Conservation (phyloP, 495 filamentous ascomycete species). For the Cercophora newfieldiana region DNA sequence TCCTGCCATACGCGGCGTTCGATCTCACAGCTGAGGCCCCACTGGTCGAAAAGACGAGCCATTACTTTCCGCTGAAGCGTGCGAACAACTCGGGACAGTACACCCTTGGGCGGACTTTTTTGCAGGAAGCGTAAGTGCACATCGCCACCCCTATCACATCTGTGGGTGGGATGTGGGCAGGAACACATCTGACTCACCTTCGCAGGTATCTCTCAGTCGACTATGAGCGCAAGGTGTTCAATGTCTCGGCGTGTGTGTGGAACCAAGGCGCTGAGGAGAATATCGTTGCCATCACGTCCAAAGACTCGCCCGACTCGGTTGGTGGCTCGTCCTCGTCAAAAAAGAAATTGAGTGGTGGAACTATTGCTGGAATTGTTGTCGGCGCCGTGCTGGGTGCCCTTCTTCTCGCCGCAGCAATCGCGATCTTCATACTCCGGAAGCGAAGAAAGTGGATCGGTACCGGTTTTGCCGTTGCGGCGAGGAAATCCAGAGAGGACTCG, state of each 20-base stretch:
- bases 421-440: conserved; percentile 28
- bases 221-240: conserved; percentile 49
- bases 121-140: conserved; percentile 52
- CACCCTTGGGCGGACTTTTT: conserved; percentile 55
- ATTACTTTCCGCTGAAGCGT: conserved; percentile 56
- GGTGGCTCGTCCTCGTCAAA: background rate
- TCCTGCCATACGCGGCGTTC: conserved; percentile 55
- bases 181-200: background rate
- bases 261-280: conserved; percentile 34
- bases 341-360: conserved; percentile 29
- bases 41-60: conserved; percentile 34
- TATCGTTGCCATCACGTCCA: conserved; percentile 36
- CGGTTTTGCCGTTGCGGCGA: conserved; percentile 21
- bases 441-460: conserved; percentile 26
- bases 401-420: conserved; percentile 23
- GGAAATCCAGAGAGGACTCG: conserved; percentile 21
- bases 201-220: conserved; percentile 46
- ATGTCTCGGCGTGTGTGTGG: conserved; percentile 45
- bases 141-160: background rate
- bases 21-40: conserved; percentile 48
- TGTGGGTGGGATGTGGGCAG: too few species aligned
- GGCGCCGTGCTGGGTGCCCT: conserved; percentile 25
- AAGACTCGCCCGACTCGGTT: background rate
- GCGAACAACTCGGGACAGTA: conserved; percentile 53
- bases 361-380: conserved; percentile 40